Conservation (phyloP, 768 basidiomycete genomes). For the Trichaptum fuscoviolaceum region DNA sequence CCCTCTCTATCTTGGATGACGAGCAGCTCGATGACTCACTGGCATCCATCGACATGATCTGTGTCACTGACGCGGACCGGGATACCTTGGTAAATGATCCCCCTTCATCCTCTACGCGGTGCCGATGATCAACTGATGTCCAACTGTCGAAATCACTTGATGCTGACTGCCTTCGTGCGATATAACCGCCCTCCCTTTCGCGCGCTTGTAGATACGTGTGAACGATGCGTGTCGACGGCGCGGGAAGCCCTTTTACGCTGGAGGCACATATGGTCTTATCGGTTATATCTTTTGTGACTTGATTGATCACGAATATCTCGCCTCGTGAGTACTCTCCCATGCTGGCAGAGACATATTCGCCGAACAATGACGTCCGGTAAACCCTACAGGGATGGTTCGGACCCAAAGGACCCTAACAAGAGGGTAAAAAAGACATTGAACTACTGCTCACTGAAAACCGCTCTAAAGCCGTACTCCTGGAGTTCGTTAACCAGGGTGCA, state of each 20-base stretch:
- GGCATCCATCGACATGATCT: slow-evolving; percentile 74
- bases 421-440: slow-evolving; percentile 52
- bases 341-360: neutral
- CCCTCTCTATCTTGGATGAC: slow-evolving; percentile 40
- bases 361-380: slow-evolving; percentile 5
- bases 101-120: neutral
- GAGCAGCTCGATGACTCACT: slow-evolving; percentile 55
- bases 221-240: slow-evolving; percentile 76
- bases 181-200: slow-evolving; percentile 3
- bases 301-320: slow-evolving; percentile 78
- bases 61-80: slow-evolving; percentile 74
- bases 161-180: neutral
- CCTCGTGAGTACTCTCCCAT: slow-evolving; percentile 53
- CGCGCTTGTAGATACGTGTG: slow-evolving; percentile 53
- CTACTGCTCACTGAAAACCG: slow-evolving; percentile 61
- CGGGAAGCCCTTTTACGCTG: slow-evolving; percentile 83
- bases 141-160: neutral
- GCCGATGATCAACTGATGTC: neutral
- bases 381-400: slow-evolving; percentile 53
- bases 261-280: slow-evolving; percentile 82
- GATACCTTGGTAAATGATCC: slow-evolving; percentile 60
- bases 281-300: slow-evolving; percentile 97
- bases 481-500: slow-evolving; percentile 61
- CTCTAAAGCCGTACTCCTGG: slow-evolving; percentile 62
- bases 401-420: slow-evolving; percentile 51